These are phyloP conservation scores for Huntiella bhutanensis DNA, from an alignment of 2,329 filamentous ascomycete genomes.

Conservation along the genomic window DNA sequence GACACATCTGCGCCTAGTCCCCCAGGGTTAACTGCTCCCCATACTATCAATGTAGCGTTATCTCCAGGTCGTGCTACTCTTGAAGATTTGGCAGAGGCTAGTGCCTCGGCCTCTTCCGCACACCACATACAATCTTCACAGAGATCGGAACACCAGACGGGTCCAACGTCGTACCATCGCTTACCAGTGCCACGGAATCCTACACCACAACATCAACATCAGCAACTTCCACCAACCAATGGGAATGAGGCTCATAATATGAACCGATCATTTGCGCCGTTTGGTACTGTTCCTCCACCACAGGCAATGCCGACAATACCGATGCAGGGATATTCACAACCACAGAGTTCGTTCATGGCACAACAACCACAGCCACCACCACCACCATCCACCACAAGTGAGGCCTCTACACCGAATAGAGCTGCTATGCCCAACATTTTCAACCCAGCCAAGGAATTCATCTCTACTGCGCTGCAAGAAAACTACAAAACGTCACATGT, in stretches of 20 bases:
- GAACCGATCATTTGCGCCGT: too few relatives aligned
- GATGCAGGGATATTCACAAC: background rate
- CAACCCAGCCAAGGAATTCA: conserved; percentile 9
- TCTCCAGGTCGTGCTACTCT: conserved; percentile 8
- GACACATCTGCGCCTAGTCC: background rate
- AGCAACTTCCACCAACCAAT: background rate
- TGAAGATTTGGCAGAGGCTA: conserved; percentile 9
- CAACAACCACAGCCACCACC: background rate
- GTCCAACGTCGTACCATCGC: background rate
- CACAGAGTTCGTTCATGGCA: background rate
- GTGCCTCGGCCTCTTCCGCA: conserved; percentile 6
- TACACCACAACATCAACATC: background rate
- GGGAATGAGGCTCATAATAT: background rate
- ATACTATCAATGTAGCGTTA: background rate
- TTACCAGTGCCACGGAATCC: background rate
- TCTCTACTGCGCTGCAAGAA: conserved; percentile 5
- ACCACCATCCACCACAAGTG: background rate
- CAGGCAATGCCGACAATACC: background rate
- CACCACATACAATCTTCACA: background rate
- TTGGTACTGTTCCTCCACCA: background rate
- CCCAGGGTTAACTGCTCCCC: background rate
- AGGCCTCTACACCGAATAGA: background rate
- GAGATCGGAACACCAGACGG: background rate
- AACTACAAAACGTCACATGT: background rate
- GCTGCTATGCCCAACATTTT: conserved; percentile 10